A percentile compares a stretch with the other conserved stretches of the same genome.
phyloP scores from a whole-genome alignment of 2,329 filamentous ascomycete species.

The Magnaporthales sp. region DNA sequence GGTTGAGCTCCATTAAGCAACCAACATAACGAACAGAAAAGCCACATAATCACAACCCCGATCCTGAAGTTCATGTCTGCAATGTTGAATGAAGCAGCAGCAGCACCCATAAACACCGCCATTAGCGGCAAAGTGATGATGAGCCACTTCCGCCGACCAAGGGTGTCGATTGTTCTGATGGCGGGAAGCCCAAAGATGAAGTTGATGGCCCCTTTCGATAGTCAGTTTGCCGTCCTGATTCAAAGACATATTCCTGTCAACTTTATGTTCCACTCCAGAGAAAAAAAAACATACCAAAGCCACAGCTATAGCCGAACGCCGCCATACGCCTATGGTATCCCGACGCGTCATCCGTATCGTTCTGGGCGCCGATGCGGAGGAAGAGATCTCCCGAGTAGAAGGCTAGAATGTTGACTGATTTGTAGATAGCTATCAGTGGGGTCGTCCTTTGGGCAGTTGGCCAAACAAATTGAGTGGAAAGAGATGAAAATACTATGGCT shows the following conservation, averaged over 20 bases:
- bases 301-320: conserved; percentile 23
- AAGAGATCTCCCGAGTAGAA: conserved; percentile 30
- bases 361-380: conserved; percentile 3
- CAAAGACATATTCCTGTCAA: not conserved
- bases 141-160: conserved; percentile 34
- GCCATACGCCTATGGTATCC: conserved; percentile 2
- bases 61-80: conserved; percentile 9
- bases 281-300: conserved; percentile 16
- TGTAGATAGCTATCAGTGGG: not conserved
- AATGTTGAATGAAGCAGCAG: conserved; percentile 21
- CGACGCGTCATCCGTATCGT: not conserved
- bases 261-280: not conserved
- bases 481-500: conserved; percentile 8
- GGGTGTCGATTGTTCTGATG: conserved; percentile 28
- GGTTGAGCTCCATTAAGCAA: not conserved
- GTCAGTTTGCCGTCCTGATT: not conserved
- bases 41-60: conserved; percentile 24
- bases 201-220: conserved; percentile 25
- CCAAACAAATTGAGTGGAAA: not conserved
- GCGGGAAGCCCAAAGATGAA: conserved; percentile 32
- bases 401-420: conserved; percentile 30
- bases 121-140: conserved; percentile 33
- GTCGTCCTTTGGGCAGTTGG: not conserved
- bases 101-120: conserved; percentile 30
- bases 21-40: conserved; percentile 21